A percentile compares a stretch with the other conserved stretches of the same genome.
Conservation (phyloP, 371 early-diverging fungal species). For the Apophysomyces variabilis region DNA sequence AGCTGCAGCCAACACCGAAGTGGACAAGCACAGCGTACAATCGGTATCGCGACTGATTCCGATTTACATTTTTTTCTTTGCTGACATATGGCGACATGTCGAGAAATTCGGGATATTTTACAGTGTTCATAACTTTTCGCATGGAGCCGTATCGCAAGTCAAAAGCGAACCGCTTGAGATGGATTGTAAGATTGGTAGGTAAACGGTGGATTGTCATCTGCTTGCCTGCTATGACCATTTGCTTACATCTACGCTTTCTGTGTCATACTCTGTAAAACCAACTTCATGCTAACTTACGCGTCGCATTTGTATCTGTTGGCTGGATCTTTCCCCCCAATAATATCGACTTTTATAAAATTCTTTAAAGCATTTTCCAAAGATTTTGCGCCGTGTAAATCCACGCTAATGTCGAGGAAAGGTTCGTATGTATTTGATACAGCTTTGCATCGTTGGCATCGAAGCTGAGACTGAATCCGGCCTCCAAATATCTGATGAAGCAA, state of each 20-base stretch:
- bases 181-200: slow-evolving; percentile 59
- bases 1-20: slow-evolving; percentile 68
- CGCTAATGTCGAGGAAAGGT: slow-evolving; percentile 76
- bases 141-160: slow-evolving; percentile 46
- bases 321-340: slow-evolving; percentile 36
- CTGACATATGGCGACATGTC: slow-evolving; percentile 61
- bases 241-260: slow-evolving; percentile 56
- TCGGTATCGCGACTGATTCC: slow-evolving; percentile 44
- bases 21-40: slow-evolving; percentile 84
- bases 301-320: slow-evolving; percentile 39
- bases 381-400: slow-evolving; percentile 71
- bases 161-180: slow-evolving; percentile 67
- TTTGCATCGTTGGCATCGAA: slow-evolving; percentile 78
- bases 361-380: slow-evolving; percentile 69
- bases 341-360: slow-evolving; percentile 61
- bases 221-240: slow-evolving; percentile 74
- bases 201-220: slow-evolving; percentile 73
- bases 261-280: not conserved
- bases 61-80: slow-evolving; percentile 18
- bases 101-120: slow-evolving; percentile 52
- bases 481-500: slow-evolving; percentile 82
- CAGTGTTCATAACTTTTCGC: slow-evolving; percentile 67
- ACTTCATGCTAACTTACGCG: slow-evolving; percentile 27
- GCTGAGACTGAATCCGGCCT: slow-evolving; percentile 78
- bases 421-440: slow-evolving; percentile 78